These are phyloP conservation scores for Pezicula radicicola DNA, from an alignment of 2,329 filamentous ascomycete species.

Conservation along the genomic window DNA sequence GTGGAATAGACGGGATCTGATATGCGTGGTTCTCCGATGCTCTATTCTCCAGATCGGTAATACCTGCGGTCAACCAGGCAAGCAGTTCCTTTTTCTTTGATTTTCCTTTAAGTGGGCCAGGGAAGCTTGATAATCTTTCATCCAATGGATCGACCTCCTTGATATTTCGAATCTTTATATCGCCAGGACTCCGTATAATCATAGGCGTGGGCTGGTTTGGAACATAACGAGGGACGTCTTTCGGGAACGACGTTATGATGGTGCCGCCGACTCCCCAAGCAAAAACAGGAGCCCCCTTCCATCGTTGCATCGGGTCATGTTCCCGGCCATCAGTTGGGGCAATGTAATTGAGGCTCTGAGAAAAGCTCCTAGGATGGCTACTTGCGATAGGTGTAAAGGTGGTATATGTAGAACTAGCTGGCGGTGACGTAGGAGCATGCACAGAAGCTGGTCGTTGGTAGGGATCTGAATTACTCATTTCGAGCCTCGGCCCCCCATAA, in stretches of 20 bases:
- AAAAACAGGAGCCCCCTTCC: conserved; percentile 86
- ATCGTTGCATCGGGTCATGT: conserved; percentile 78
- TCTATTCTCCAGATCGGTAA: conserved; percentile 67
- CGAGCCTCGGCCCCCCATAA: conserved; percentile 42
- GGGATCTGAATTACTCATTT: conserved; percentile 32
- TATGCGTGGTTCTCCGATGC: conserved; percentile 11
- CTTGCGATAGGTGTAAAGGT: conserved; percentile 8
- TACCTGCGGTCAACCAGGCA: conserved; percentile 74
- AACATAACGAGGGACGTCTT: conserved; percentile 81
- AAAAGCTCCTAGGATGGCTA: conserved; percentile 47
- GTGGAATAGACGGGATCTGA: conserved; percentile 41
- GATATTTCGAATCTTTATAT: conserved; percentile 73
- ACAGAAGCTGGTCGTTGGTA: conserved; percentile 51
- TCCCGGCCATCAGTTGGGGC: conserved; percentile 64
- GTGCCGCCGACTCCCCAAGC: conserved; percentile 85
- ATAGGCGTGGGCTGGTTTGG: conserved; percentile 66
- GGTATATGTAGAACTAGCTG: conserved; percentile 7
- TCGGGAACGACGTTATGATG: conserved; percentile 82
- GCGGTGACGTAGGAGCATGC: conserved; percentile 23
- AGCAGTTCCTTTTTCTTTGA: conserved; percentile 93
- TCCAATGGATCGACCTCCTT: conserved; percentile 70
- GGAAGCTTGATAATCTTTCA: conserved; percentile 77
- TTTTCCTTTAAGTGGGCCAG: conserved; percentile 84
- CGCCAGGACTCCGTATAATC: conserved; percentile 79
- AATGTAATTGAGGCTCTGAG: conserved; percentile 54